A percentile compares a stretch with the other conserved stretches of the same genome.
These are phyloP conservation scores for Chenopodium quinoa DNA, from an alignment of 148 eudicot genomes.

Conservation along the genomic window DNA sequence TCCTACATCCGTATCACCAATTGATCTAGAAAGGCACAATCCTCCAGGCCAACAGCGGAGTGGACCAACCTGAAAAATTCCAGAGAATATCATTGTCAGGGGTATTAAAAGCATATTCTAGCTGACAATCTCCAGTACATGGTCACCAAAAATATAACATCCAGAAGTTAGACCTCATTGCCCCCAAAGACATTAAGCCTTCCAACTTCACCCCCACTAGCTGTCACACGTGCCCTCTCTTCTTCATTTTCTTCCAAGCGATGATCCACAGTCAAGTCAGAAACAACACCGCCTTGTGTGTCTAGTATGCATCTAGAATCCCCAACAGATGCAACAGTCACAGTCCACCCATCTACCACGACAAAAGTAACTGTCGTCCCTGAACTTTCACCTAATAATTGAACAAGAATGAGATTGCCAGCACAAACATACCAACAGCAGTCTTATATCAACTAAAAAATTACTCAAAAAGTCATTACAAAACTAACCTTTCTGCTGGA, in stretches of 20 bases:
- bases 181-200: constrained; percentile 82
- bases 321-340: constrained; percentile 98
- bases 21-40: constrained; percentile 92
- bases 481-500: constrained; percentile 80
- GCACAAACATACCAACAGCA: not conserved
- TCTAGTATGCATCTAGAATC: constrained; percentile 97
- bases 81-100: not conserved
- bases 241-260: constrained; percentile 91
- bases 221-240: constrained; percentile 93
- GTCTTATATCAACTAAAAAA: not conserved
- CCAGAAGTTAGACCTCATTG: constrained; percentile 55
- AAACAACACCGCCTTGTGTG: constrained; percentile 86
- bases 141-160: not conserved
- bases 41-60: constrained; percentile 99
- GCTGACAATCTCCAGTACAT: not conserved
- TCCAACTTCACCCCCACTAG: constrained; percentile 98
- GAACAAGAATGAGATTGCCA: not conserved
- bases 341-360: constrained; percentile 94
- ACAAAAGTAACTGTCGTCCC: constrained; percentile 98
- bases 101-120: not conserved
- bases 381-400: constrained; percentile 75
- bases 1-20: constrained; percentile 98
- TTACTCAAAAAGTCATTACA: not conserved
- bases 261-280: constrained; percentile 89
- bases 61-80: constrained; percentile 73